Base-by-base conservation (phyloP, 139 green algal genomes). In the Desmodesmus armatus region DNA sequence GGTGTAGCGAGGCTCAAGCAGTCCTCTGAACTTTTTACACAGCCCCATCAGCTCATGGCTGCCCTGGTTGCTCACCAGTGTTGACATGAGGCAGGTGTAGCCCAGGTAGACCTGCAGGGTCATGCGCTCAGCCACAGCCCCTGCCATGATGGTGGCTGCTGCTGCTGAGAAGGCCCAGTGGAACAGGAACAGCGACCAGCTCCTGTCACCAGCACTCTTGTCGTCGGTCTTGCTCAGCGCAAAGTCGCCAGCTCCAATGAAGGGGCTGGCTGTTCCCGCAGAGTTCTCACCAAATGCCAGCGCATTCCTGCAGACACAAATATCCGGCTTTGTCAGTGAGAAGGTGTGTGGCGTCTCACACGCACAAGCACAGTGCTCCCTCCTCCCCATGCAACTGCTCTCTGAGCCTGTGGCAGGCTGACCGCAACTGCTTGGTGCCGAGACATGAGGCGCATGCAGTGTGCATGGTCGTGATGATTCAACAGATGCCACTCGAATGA, bases 41-140 rank as follows among this genome's bases (percentile, higher is more conserved):
- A n/a, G n/a, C n/a, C n/a, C n/a, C n/a, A n/a, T n/a, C n/a, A n/a
- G n/a, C n/a, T n/a, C n/a, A n/a, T n/a, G n/a, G n/a, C n/a, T n/a
- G n/a, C n/a, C n/a, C 55, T 33, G 67, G 53, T 91, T 91, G 82
- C 96, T 97, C 2, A 98, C 91, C 71, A 95, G 96, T 29, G 84
- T 84, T 19, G 90, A 91, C 33, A 97, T 89, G 49, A 96, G 90
- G 55, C 90, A 67, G 21, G 93, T 88, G 83, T 96, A 96, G 27
- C 91, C 63, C 47, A 92, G 60, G 85, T 94, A 96, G 58, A 81
- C 79, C 43, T 85, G 65, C 73, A 96, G 92, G 33, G 89, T 85
- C 47, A 91, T 82, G 63, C 93, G 86, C 91, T 95, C 92, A 15
- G 88, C 88, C 0, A 93, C 88, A 35, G 83, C 51, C 2, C 90